Base-by-base conservation (phyloP, 495 filamentous ascomycete species). In the Penicillium simplicissimum region DNA sequence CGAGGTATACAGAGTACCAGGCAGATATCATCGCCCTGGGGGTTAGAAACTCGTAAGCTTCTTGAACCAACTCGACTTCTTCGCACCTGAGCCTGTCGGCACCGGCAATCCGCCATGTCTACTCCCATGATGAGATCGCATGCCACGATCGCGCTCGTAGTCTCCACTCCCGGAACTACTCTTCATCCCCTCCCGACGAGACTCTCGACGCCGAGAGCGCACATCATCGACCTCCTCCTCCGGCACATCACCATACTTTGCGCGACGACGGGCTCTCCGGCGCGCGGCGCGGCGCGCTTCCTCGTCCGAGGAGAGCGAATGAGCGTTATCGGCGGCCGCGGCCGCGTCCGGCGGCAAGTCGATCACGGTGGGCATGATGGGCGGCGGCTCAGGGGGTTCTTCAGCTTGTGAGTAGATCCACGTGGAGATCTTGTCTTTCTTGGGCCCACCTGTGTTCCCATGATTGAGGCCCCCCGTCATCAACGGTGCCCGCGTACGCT, bases 351-450 rank as follows among this genome's bases (percentile, higher is more conserved):
- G 78, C 8, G 81, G 79, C 45, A 75, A 71, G 51, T 87, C 85
- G 28, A 87, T 60, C 13, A 87, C 78, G 8, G 83, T 85, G 4
- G 75, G 76, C 25, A 84, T 77, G 19, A 85, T 66, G 19, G 79
- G 83, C 8, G 84, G 85, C n/a, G 84, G 84, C 57, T 83, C 82
- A 3, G 85, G 82, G 3, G 84, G 85, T 14, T 85, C 81, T 11
- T 74, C 74, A 37, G 78, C 75, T 68, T 85, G 79, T 1, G 79
- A 81, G 60, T 87, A 73, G 4, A 88, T 81, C 85, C 85, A 88
- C 4, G 82, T 84, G 2, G 82, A 79, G 48, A 82, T 87, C 67
- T 88, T 86, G 55, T 87, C 82, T 65, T 74, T 75, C 58, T 67
- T 67, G 19, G 28, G 35, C 17, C 55, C 56, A 36, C 70, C 70